Base-by-base conservation (phyloP, 2,329 filamentous ascomycete genomes). In the Pseudogymnoascus destructans region DNA sequence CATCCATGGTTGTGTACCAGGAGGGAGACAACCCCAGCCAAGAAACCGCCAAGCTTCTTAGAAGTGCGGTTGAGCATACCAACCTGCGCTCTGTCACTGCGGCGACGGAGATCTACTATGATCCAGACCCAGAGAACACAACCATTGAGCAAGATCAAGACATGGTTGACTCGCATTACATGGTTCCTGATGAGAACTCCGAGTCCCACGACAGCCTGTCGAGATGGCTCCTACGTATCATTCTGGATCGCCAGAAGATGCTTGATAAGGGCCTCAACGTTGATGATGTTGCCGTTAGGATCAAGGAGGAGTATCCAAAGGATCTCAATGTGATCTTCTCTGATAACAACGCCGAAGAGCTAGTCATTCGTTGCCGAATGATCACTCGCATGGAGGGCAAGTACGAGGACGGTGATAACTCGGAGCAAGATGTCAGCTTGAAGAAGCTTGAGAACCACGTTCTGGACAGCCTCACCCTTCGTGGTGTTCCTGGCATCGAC, bases 131-230 rank as follows among this genome's bases (percentile, higher is more conserved):
- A 60, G 82, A 87, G 65, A 78, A 81, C 27, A 98, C 95, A 0
- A 87, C 84, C 63, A 95, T 98, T 65, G 80, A 86, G 33, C 87
- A 87, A 59, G 93, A 98, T 76, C 73, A 80, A 61, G 93, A 97
- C 67, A 95, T 97, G 81, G 88, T 98, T 5, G 90, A 96, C 65
- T 95, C 92, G 0, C 96, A 95, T 77, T 97, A 92, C 74, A 83
- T 97, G 70, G 88, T 97, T 69, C 89, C 89, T 0, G 90, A 95
- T 63, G 89, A 95, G 40, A 75, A 73, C 17, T 75, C 78, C 25
- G 77, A 80, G 59, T 74, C 76, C 1, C 72, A 79, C 59, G 84
- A 88, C 40, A 81, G 81, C 61, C 92, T 97, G 72, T 97, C 93
- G 7, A 87, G 90, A 70, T 98, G 95, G 95, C 75, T 98, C 61